phyloP scores from a whole-genome alignment of 352 stramenopile species.

The Phytophthora nicotianae region DNA sequence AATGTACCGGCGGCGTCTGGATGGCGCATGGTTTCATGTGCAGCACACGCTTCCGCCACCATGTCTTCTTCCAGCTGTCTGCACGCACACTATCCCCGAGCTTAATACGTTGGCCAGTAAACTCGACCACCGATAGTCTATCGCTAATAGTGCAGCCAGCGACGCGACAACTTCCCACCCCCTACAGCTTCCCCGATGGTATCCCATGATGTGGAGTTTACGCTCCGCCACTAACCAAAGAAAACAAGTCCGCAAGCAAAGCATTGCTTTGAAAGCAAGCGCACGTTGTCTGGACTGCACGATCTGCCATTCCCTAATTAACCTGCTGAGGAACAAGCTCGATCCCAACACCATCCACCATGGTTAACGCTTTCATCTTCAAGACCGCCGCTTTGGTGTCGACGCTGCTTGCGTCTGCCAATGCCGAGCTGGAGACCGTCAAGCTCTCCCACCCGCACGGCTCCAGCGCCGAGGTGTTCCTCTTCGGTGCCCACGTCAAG shows the following conservation, averaged over 20 bases:
- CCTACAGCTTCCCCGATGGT: slow-evolving; percentile 25
- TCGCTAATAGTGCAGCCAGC: slow-evolving; percentile 8
- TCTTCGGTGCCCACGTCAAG: slow-evolving; percentile 83
- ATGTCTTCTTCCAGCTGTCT: slow-evolving; percentile 26
- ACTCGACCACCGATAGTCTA: slow-evolving; percentile 14
- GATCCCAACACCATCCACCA: slow-evolving; percentile 8
- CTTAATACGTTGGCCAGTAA: slow-evolving; percentile 3
- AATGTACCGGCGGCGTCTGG: slow-evolving; percentile 10
- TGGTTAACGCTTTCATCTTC: slow-evolving; percentile 23
- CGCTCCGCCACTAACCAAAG: slow-evolving; percentile 8
- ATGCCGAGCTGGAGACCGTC: slow-evolving; percentile 46
- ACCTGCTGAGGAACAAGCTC: slow-evolving; percentile 21
- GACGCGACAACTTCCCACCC: slow-evolving; percentile 27
- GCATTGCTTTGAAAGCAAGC: neutral
- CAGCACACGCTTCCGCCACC: slow-evolving; percentile 10
- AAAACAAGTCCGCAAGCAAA: neutral
- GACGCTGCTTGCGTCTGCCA: slow-evolving; percentile 26
- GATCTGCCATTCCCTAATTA: slow-evolving; percentile 27
- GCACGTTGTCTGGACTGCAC: neutral
- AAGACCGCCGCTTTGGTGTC: slow-evolving; percentile 28
- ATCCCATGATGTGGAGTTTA: slow-evolving; percentile 29
- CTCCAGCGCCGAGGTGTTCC: slow-evolving; percentile 66
- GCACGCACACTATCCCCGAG: slow-evolving; percentile 1
- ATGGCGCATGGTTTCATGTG: slow-evolving; percentile 14
- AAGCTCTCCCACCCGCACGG: slow-evolving; percentile 65